Base-by-base conservation (phyloP, 2,329 filamentous ascomycete species). In the Venturia nashicola region DNA sequence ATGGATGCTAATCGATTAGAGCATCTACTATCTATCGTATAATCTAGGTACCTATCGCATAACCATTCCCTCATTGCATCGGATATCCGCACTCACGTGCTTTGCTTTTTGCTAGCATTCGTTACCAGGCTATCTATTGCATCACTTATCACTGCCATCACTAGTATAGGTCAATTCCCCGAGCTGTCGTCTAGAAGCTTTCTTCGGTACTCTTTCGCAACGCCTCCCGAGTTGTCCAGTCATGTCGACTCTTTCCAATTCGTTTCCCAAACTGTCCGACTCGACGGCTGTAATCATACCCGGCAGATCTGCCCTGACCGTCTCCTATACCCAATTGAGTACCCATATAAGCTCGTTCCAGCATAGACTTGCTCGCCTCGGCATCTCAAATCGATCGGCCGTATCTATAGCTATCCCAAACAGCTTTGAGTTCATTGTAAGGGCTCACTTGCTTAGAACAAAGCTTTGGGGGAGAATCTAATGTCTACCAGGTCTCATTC, bases 401-500 rank as follows among this genome's bases (percentile, higher is more conserved):
- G 89, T 95, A 62, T 94, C 90, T 59, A 91, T 95, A 72, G 88
- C 90, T 36, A 82, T 91, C 20, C 83, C 88, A 65, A 95, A 95
- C 78, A 91, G 87, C 62, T 92, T 91, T 76, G 89, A 92, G 74
- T 94, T 95, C 76, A 89, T 95, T 72, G 86, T 94, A 64, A 86
- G 62, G 2, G 12, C 44, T 12, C 34, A n/a, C n/a, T 36, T 36
- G 51, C 27, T 57, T 14, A n/a, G 5, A 1, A 57, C 27, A 34
- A 46, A 18, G 12, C 32, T 59, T 18, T 59, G 18, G 14, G 40
- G 18, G 59, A n/a, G 34, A 27, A n/a, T 48, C 11, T 60, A 60
- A 60, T 27, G 16, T 18, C 18, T 16, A 27, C 6, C 44, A 65
- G 63, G 42, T 65, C 14, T 65, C 90, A 2, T 96, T 95, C 76